Base-by-base conservation (phyloP, 2,329 filamentous ascomycete genomes). In the Lecanosticta acicola region DNA sequence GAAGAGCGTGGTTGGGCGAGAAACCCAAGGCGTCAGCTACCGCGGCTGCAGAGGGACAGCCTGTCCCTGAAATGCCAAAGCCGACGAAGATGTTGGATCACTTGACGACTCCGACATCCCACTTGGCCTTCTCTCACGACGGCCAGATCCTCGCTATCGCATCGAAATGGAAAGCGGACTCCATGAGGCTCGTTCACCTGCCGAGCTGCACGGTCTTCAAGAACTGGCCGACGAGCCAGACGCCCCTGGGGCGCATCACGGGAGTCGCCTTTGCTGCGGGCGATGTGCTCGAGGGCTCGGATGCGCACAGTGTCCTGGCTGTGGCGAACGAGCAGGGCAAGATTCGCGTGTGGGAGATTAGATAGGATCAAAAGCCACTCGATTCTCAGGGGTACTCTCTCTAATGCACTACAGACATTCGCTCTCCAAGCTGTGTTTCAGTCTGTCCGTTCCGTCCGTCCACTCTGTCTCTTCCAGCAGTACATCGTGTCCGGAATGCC, bases 151-250 rank as follows among this genome's bases (percentile, higher is more conserved):
- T 98, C 56, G 87, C 83, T 0, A 89, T 97, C 73, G 86, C 82
- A 33, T 94, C 87, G 68, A 79, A 79, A 51, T 85, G 85, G 77
- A 94, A 95, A 76, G 84, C 84, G 64, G 89, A 96, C 68, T 87
- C 90, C 0, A 70, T 98, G 65, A 78, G 85, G 60, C 71, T 98
- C 55, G 88, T 91, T 24, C 93, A 98, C 67, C 71, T 98, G 56
- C 90, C 91, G 0, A 90, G 80, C 57, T 95, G 89, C 66, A 95
- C 89, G 1, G 87, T 97, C 16, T 98, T 93, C 75, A 82, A 84
- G 60, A 98, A 98, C 68, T 98, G 93, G 93, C 93, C 93, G 18
- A 98, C 91, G 43, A 80, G 82, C 53, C 83, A 85, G 65, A 98
- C 93, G 46, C 89, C 90, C 1, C 69, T 98, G 50, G 93, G 93